Percentiles rank a stretch among this genome's conserved stretches.
Evolutionary conservation across 306 rosid genomes (phyloP).

Genomic region (Rubus parviflorus): DNA sequence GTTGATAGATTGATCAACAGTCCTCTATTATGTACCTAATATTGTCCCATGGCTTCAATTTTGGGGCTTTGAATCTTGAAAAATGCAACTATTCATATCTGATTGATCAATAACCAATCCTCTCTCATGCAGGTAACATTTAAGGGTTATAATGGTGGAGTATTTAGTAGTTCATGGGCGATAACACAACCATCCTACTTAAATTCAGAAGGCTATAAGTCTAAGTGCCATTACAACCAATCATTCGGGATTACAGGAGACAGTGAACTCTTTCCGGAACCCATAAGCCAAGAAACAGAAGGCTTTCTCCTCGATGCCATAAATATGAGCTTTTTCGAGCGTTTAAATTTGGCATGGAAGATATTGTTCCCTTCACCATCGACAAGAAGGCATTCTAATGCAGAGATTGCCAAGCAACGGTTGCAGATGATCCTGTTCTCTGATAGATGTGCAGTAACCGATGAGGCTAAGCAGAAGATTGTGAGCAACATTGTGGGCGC

Average conservation of each 20-base stretch:
- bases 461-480: constrained; percentile 79
- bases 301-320: constrained; percentile 73
- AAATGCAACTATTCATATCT: not conserved
- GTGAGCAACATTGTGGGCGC: constrained; percentile 71
- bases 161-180: not conserved
- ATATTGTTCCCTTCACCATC: constrained; percentile 71
- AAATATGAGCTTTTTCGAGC: constrained; percentile 82
- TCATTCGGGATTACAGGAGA: constrained; percentile 4
- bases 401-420: constrained; percentile 89
- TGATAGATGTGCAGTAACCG: constrained; percentile 85
- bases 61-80: not conserved
- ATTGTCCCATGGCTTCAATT: not conserved
- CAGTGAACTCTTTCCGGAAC: constrained; percentile 1
- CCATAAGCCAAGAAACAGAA: constrained; percentile 6
- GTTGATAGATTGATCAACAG: not conserved
- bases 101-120: not conserved
- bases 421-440: constrained; percentile 89
- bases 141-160: constrained; percentile 14
- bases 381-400: constrained; percentile 65
- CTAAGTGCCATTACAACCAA: constrained; percentile 5
- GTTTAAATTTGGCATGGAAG: constrained; percentile 83
- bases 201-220: not conserved
- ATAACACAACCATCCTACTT: not conserved
- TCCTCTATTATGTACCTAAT: not conserved
- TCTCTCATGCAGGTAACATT: constrained; percentile 10